Conservation (phyloP, 768 basidiomycete species). For the Artomyces pyxidatus region DNA sequence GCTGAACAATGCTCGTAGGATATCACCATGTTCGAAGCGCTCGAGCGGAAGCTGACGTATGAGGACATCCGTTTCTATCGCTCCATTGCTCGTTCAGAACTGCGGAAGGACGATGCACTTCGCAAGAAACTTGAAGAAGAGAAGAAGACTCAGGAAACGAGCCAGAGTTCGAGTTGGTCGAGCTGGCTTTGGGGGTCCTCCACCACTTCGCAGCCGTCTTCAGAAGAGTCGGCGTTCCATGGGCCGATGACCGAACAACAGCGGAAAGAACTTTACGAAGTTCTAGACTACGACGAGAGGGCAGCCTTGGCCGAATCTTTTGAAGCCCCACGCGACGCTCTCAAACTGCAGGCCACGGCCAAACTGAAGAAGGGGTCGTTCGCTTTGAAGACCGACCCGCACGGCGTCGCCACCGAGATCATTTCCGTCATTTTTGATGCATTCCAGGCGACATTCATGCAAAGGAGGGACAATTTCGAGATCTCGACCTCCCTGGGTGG, state of each 20-base stretch:
- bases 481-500: conserved; percentile 77
- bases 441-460: conserved; percentile 76
- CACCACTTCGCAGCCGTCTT: conserved; percentile 23
- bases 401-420: conserved; percentile 56
- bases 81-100: conserved; percentile 82
- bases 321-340: conserved; percentile 67
- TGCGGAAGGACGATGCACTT: conserved; percentile 77
- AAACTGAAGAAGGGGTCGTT: conserved; percentile 86
- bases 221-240: conserved; percentile 50
- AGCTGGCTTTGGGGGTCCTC: conserved; percentile 83
- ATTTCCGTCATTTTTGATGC: conserved; percentile 82
- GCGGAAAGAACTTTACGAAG: conserved; percentile 80
- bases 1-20: too few relatives aligned
- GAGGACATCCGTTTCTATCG: conserved; percentile 97
- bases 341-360: conserved; percentile 67
- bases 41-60: conserved; percentile 83
- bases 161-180: conserved; percentile 44
- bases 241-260: conserved; percentile 84
- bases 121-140: conserved; percentile 61
- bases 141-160: conserved; percentile 44
- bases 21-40: conserved; percentile 38
- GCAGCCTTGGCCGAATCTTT: conserved; percentile 61
- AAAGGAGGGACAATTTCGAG: conserved; percentile 84
- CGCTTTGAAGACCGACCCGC: conserved; percentile 69
- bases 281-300: conserved; percentile 89